Conservation (phyloP, 228 moss, liverwort and hornwort species). For the Sphagnum fallax region DNA sequence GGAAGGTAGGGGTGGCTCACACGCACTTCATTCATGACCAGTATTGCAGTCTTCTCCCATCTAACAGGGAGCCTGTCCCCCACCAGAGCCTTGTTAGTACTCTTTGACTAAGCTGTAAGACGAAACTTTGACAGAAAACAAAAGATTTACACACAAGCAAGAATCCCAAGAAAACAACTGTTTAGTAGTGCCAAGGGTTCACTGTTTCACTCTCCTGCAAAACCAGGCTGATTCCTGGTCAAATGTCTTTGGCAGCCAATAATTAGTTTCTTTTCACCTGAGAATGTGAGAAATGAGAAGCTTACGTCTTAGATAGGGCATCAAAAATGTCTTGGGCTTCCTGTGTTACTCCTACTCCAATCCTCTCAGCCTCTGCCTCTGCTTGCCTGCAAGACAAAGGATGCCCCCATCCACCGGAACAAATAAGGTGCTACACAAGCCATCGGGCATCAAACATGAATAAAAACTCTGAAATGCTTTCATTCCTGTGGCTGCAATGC, state of each 20-base stretch:
- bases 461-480: background rate
- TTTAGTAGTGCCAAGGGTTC: background rate
- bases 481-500: background rate
- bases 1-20: conserved; percentile 88
- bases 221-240: background rate
- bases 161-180: background rate
- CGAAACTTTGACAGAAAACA: background rate
- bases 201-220: background rate
- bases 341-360: conserved; percentile 89
- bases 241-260: background rate
- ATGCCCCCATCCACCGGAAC: too few species aligned
- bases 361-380: conserved; percentile 91
- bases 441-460: background rate
- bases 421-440: background rate
- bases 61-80: conserved; percentile 77
- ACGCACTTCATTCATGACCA: conserved; percentile 91
- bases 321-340: conserved; percentile 99
- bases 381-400: conserved; percentile 70
- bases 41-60: conserved; percentile 94
- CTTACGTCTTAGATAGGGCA: conserved; percentile 96
- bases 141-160: background rate
- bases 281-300: conserved; percentile 1
- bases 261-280: background rate
- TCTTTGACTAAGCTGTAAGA: background rate
- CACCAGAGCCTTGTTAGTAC: background rate